Conservation (phyloP, 2,329 filamentous ascomycete species). For the Cordyceps javanica region DNA sequence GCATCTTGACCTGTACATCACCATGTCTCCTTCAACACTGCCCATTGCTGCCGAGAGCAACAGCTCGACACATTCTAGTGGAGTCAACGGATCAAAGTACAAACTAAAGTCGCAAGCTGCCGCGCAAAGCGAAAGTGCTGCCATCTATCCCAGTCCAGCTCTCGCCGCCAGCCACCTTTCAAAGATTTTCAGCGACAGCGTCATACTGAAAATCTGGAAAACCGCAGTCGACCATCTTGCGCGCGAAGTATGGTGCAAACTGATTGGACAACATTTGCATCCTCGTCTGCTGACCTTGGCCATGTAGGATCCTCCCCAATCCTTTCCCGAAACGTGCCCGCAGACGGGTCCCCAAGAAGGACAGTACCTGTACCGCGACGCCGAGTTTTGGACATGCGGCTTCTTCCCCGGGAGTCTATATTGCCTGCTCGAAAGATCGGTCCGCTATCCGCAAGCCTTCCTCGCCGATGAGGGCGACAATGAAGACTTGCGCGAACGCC, state of each 20-base stretch:
- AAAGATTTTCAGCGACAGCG: not conserved
- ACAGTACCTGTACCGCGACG: slow-evolving; percentile 23
- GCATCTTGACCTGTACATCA: not conserved
- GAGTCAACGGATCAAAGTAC: not conserved
- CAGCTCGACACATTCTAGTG: too few species aligned
- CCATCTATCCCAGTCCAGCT: not conserved
- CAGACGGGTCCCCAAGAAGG: slow-evolving; percentile 22
- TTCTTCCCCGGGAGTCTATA: slow-evolving; percentile 35
- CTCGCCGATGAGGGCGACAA: not conserved
- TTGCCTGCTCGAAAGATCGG: slow-evolving; percentile 27
- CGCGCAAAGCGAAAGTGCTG: not conserved
- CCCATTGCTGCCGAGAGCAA: not conserved
- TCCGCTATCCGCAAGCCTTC: slow-evolving; percentile 24
- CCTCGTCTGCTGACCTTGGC: not conserved
- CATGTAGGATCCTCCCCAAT: slow-evolving; percentile 7
- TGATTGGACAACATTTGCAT: not conserved
- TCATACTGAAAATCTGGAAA: slow-evolving; percentile 13
- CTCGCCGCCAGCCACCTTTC: not conserved
- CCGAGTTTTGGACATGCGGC: slow-evolving; percentile 37
- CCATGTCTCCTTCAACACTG: not conserved
- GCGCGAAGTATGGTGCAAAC: slow-evolving; percentile 1
- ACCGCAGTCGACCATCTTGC: slow-evolving; percentile 10
- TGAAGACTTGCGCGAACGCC: not conserved
- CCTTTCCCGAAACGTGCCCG: slow-evolving; percentile 28
- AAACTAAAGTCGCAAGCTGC: not conserved